A percentile compares a stretch with the other conserved stretches of the same genome.
Evolutionary conservation across 345 rosid genomes (phyloP).

Genomic region (Citrus unshiu): DNA sequence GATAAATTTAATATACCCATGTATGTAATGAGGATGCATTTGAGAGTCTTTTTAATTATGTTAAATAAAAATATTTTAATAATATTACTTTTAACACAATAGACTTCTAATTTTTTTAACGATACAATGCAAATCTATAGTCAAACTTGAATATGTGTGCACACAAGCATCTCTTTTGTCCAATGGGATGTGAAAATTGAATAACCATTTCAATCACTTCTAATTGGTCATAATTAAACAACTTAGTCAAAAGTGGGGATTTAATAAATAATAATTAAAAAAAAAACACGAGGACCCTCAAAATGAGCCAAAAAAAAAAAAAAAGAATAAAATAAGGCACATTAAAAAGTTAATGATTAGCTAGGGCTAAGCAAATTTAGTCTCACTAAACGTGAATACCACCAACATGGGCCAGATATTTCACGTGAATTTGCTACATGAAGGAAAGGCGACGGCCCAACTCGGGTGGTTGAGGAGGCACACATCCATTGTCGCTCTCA

Average conservation of each 20-base stretch:
- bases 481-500: conserved; percentile 16
- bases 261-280: background rate
- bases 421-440: conserved; percentile 30
- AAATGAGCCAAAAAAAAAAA: background rate
- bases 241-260: conserved; percentile 1
- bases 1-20: too few species aligned
- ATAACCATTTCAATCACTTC: background rate
- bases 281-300: background rate
- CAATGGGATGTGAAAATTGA: background rate
- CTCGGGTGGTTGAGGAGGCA: conserved; percentile 16
- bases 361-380: background rate
- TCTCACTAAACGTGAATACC: background rate
- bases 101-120: too few species aligned
- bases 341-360: background rate
- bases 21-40: too few species aligned
- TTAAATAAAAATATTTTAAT: too few species aligned
- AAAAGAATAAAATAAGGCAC: background rate
- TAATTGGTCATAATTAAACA: background rate
- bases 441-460: conserved; percentile 11
- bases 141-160: conserved; percentile 3
- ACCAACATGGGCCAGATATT: conserved; percentile 24
- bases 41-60: too few species aligned
- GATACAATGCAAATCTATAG: background rate
- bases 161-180: background rate
- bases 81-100: too few species aligned